phyloP scores from a whole-genome alignment of 495 filamentous ascomycete species.

The Annulohypoxylon moriforme region DNA sequence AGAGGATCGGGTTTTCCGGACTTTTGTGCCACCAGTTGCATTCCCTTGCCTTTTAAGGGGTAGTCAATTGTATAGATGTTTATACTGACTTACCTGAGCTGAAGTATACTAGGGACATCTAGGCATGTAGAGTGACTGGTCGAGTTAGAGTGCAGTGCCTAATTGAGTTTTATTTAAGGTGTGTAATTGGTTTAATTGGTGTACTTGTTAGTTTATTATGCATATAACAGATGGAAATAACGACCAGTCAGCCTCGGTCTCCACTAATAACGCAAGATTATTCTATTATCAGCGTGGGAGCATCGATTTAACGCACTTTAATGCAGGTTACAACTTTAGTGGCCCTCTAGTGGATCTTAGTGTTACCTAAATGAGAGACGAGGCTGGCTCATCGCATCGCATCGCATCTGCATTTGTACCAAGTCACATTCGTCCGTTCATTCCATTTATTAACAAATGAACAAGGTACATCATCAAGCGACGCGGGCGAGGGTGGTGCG shows the following conservation, averaged over 20 bases:
- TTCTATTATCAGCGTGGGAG: conserved; percentile 17
- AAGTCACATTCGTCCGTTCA: conserved; percentile 17
- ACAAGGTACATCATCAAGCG: conserved; percentile 6
- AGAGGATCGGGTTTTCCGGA: conserved; percentile 6
- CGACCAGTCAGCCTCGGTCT: conserved; percentile 20
- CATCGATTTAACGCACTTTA: conserved; percentile 27
- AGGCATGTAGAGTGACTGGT: not conserved
- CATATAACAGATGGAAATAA: not conserved
- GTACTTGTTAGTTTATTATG: not conserved
- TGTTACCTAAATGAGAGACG: conserved; percentile 24
- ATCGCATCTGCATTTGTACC: conserved; percentile 9
- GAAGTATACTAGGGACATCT: not conserved
- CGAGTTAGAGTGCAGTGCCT: not conserved
- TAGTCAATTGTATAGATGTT: not conserved
- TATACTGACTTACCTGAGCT: not conserved
- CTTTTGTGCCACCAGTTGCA: not conserved
- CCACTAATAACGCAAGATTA: conserved; percentile 18
- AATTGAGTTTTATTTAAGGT: conserved; percentile 6
- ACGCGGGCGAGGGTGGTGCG: conserved; percentile 7
- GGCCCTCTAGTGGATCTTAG: not conserved
- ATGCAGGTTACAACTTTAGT: conserved; percentile 8
- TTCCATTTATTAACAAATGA: conserved; percentile 18
- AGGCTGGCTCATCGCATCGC: conserved; percentile 35
- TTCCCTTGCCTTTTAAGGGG: not conserved
- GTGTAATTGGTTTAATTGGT: conserved; percentile 4